phyloP scores from a whole-genome alignment of 1,139 yeast species.

The Yamadazyma triangularis region DNA sequence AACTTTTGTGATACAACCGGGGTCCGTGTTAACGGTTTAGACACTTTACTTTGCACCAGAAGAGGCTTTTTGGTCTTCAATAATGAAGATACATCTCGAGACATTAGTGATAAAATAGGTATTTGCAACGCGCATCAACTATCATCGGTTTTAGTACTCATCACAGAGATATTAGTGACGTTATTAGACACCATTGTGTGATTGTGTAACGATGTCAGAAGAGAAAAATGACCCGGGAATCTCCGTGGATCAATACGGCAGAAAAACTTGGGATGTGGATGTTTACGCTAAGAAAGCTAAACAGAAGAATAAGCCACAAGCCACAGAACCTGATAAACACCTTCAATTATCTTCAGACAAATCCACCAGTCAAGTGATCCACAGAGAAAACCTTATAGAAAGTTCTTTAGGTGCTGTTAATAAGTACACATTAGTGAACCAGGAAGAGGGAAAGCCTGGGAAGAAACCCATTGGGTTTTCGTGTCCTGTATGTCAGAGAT shows the following conservation, averaged over 20 bases:
- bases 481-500: conserved; percentile 74
- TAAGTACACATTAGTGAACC: conserved; percentile 30
- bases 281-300: conserved; percentile 53
- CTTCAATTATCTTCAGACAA: conserved; percentile 1
- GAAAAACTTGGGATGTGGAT: conserved; percentile 67
- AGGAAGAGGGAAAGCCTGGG: conserved; percentile 17
- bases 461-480: conserved; percentile 76
- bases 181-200: too few relatives aligned
- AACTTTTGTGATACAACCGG: too few relatives aligned
- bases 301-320: conserved; percentile 2
- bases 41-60: conserved; percentile 1
- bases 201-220: too few relatives aligned
- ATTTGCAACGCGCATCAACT: not conserved
- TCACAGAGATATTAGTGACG: too few relatives aligned
- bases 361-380: conserved; percentile 3
- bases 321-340: not conserved
- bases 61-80: not conserved
- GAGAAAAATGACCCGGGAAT: conserved; percentile 2
- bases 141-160: too few relatives aligned
- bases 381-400: conserved; percentile 2
- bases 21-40: too few relatives aligned
- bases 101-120: not conserved
- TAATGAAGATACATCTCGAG: not conserved
- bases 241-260: conserved; percentile 48
- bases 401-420: conserved; percentile 33